Evolutionary conservation across 2,329 filamentous ascomycete species (phyloP).

Genomic region (Colletotrichum lentis): DNA sequence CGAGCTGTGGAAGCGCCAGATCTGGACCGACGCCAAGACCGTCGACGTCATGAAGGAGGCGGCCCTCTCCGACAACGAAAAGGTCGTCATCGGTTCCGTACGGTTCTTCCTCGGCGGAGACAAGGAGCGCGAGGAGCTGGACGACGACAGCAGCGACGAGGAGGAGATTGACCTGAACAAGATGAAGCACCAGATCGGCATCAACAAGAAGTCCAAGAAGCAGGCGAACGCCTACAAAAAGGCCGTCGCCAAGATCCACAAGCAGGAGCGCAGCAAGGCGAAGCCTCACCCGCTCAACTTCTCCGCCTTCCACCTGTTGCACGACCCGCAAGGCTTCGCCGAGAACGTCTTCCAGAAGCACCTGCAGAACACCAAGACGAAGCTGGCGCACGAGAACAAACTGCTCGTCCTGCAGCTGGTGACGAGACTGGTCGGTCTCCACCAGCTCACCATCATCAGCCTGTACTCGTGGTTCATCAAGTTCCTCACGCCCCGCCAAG

Average conservation of each 20-base stretch:
- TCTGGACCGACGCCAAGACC: slow-evolving; percentile 93
- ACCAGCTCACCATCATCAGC: slow-evolving; percentile 87
- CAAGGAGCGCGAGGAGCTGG: slow-evolving; percentile 91
- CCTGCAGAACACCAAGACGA: slow-evolving; percentile 84
- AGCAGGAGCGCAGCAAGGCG: slow-evolving; percentile 85
- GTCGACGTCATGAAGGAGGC: slow-evolving; percentile 99
- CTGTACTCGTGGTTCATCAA: slow-evolving; percentile 98
- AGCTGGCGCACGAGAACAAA: slow-evolving; percentile 86
- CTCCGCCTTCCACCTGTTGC: slow-evolving; percentile 89
- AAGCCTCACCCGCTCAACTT: slow-evolving; percentile 92
- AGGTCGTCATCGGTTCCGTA: slow-evolving; percentile 86
- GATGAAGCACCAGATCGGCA: slow-evolving; percentile 82
- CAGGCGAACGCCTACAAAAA: slow-evolving; percentile 79
- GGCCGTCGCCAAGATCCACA: slow-evolving; percentile 83
- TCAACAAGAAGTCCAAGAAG: slow-evolving; percentile 98
- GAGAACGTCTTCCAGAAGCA: slow-evolving; percentile 92
- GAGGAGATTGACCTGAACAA: slow-evolving; percentile 80
- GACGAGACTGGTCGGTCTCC: slow-evolving; percentile 87
- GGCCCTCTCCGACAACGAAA: slow-evolving; percentile 86
- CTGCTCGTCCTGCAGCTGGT: slow-evolving; percentile 90
- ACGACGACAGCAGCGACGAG: slow-evolving; percentile 88
- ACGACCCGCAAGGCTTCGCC: slow-evolving; percentile 93
- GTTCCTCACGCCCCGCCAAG: slow-evolving; percentile 86
- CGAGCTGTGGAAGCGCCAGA: slow-evolving; percentile 94
- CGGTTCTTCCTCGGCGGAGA: slow-evolving; percentile 96